Percentiles rank a stretch among this genome's conserved stretches.
These are phyloP conservation scores for Fibroporia radiculosa DNA, from an alignment of 768 basidiomycete genomes.

Conservation along the genomic window DNA sequence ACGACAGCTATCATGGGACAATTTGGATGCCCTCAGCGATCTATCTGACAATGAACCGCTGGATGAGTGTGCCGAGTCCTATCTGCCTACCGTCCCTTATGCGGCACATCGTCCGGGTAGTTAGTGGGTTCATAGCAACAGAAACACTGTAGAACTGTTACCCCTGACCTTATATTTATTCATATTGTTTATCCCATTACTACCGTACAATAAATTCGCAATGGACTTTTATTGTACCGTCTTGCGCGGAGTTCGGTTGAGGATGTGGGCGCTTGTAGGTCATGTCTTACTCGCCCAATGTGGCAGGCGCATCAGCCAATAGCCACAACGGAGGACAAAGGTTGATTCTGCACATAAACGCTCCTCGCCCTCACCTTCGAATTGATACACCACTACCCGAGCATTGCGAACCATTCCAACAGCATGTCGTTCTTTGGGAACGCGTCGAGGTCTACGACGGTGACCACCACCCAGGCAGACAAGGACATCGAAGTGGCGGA, in stretches of 20 bases:
- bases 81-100: neutral
- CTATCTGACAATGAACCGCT: neutral
- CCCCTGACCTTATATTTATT: too few relatives aligned
- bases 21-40: neutral
- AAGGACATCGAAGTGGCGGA: constrained; percentile 80
- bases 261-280: too few relatives aligned
- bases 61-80: neutral
- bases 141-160: too few relatives aligned
- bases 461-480: constrained; percentile 33
- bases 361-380: too few relatives aligned
- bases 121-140: neutral
- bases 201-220: too few relatives aligned
- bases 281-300: too few relatives aligned
- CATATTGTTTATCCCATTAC: too few relatives aligned
- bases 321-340: too few relatives aligned
- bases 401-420: neutral
- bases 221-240: too few relatives aligned
- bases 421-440: neutral
- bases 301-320: too few relatives aligned
- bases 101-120: neutral
- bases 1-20: neutral
- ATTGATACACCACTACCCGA: neutral
- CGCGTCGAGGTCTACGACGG: neutral
- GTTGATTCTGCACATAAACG: too few relatives aligned
- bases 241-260: too few relatives aligned